Conservation (phyloP, 2,329 filamentous ascomycete genomes). For the Fusarium sp. region DNA sequence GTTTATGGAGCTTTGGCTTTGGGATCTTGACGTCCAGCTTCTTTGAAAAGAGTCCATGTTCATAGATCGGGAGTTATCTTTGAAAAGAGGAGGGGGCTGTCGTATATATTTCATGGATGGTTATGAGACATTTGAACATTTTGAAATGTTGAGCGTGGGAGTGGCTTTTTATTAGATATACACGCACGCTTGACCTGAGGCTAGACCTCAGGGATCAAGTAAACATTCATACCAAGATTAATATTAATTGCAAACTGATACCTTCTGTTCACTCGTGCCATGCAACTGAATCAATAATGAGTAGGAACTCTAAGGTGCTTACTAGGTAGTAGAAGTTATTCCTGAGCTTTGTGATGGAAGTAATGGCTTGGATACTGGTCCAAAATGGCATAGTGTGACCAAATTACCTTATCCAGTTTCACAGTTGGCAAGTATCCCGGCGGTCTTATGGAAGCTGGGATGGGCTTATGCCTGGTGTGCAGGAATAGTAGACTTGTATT, state of each 20-base stretch:
- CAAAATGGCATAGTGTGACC: not conserved
- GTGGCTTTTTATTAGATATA: constrained; percentile 30
- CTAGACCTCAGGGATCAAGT: constrained; percentile 2
- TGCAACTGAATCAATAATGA: not conserved
- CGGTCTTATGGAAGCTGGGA: not conserved
- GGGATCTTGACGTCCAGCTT: constrained; percentile 34
- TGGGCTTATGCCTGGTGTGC: not conserved
- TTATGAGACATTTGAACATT: constrained; percentile 42
- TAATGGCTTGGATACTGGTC: not conserved
- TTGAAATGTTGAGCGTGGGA: constrained; percentile 30
- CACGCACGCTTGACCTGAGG: constrained; percentile 10
- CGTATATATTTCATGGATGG: constrained; percentile 23
- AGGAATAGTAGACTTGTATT: not conserved
- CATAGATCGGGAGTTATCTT: not conserved
- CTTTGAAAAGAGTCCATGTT: constrained; percentile 7
- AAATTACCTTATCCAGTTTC: not conserved
- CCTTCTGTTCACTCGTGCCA: not conserved
- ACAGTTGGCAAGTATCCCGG: not conserved
- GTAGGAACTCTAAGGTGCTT: fast-evolving
- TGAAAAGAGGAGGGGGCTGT: constrained; percentile 1
- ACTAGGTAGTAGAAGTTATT: not conserved
- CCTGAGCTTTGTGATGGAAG: not conserved
- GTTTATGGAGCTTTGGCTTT: constrained; percentile 40
- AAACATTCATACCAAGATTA: constrained; percentile 32
- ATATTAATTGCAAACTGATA: constrained; percentile 41